These are phyloP conservation scores for Phytopythium vexans DNA, from an alignment of 352 stramenopile species.

Conservation along the genomic window DNA sequence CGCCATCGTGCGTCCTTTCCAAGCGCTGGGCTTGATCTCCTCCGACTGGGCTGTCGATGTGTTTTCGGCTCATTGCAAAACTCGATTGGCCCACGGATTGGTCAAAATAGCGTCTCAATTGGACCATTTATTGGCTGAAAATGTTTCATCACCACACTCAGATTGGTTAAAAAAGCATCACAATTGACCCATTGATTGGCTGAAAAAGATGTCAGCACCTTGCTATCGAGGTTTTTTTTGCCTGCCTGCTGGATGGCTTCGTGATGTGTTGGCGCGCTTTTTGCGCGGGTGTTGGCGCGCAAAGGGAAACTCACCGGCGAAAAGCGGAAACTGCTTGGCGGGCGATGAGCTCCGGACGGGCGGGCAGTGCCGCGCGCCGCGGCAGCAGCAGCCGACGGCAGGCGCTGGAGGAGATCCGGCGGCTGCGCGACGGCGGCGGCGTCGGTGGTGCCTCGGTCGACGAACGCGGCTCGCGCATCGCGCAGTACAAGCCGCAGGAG, in stretches of 20 bases:
- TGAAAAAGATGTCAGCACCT: neutral
- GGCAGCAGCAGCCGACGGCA: constrained; percentile 37
- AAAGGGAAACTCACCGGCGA: neutral
- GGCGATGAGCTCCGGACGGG: constrained; percentile 60
- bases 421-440: constrained; percentile 51
- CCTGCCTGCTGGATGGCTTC: too few species aligned
- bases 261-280: neutral
- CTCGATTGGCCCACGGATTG: neutral
- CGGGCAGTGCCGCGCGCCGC: constrained; percentile 24
- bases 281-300: constrained; percentile 10
- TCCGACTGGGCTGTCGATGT: too few species aligned
- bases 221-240: too few species aligned
- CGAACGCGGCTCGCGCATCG: constrained; percentile 42
- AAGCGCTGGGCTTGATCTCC: neutral
- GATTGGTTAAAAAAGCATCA: neutral
- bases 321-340: neutral
- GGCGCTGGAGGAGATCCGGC: constrained; percentile 76
- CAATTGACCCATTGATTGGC: neutral
- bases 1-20: constrained; percentile 45
- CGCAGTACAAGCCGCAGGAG: constrained; percentile 72
- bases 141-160: neutral
- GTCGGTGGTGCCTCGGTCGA: constrained; percentile 1
- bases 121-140: too few species aligned
- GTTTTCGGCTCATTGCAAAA: too few species aligned
- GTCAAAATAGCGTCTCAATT: neutral